Evolutionary conservation across 345 rosid genomes (phyloP), one percentile per base, ranked within the genome.

Genomic region (Melastoma malabathricum): DNA sequence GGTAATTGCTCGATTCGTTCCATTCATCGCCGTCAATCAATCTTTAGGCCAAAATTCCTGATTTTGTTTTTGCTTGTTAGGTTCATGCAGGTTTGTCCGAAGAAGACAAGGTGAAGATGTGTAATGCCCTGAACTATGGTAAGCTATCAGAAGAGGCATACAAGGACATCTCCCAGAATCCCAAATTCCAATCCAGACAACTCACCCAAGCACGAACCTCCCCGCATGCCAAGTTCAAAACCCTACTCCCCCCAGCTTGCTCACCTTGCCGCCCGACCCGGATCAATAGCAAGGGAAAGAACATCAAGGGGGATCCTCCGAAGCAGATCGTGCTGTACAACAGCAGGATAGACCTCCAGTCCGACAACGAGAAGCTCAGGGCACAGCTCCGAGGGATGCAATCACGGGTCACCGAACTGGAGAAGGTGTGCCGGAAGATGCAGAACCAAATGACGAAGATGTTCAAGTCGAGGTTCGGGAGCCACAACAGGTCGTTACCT

Each of bases 301-400:
- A 2, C 41, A 34, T 10, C 12, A 57, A 63, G 43, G 62, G 66
- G 27, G 61, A 48, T 15, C 64, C 15, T 8, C 60, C 49, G 6
- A 55, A 67, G 22, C 83, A 77, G 59, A 51, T 60, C 23, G 70
- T 80, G 46, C 62, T 69, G 10, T 73, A 57, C 49, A 73, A 79
- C 0, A 78, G 86, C 25, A 75, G 75, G 63, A 68, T 75, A 4
- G 74, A 82, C 17, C 52, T 46, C 39, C 55, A 73, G 5, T 58
- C 58, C 0, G 76, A 79, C 0, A 76, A 62, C 3, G 90, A 73
- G 68, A 69, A 71, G 57, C 68, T 84, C 29, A 75, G 62, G 55
- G 79, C 76, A 44, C 82, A 77, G 48, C 64, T 92, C 54, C 73
- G 81, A 61, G 93, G 93, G 60, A 84, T 92, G 78, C 96, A 87